A percentile compares a stretch with the other conserved stretches of the same genome.
These are phyloP conservation scores for Picea sitchensis DNA, from an alignment of 75 land plant genomes.

Conservation along the genomic window DNA sequence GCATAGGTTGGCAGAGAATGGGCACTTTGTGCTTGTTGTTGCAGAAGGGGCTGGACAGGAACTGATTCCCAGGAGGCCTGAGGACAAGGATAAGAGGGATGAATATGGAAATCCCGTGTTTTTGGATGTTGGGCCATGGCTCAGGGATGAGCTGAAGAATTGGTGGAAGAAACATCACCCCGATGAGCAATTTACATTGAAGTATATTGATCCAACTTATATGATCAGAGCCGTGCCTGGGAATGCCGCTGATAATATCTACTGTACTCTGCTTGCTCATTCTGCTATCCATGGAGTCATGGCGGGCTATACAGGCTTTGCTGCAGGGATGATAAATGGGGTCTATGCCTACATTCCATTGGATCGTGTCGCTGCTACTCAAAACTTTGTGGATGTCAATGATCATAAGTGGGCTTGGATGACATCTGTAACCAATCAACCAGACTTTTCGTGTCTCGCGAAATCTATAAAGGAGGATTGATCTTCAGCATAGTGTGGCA, in stretches of 20 bases:
- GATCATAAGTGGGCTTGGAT: slow-evolving; percentile 92
- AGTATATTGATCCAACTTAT: slow-evolving; percentile 93
- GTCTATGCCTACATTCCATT: slow-evolving; percentile 70
- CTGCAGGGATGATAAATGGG: slow-evolving; percentile 68
- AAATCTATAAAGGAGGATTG: neutral
- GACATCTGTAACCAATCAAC: slow-evolving; percentile 74
- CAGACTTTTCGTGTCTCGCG: slow-evolving; percentile 34
- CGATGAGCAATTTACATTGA: slow-evolving; percentile 65
- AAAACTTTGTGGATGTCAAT: slow-evolving; percentile 41
- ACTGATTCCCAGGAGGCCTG: slow-evolving; percentile 44
- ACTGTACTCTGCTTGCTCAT: slow-evolving; percentile 77
- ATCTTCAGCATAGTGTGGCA: neutral
- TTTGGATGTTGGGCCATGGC: slow-evolving; percentile 66
- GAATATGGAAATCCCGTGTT: slow-evolving; percentile 70
- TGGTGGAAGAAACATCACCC: slow-evolving; percentile 74
- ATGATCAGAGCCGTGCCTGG: slow-evolving; percentile 88
- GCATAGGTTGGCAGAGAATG: slow-evolving; percentile 47
- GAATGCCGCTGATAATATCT: slow-evolving; percentile 72
- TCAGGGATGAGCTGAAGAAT: slow-evolving; percentile 58
- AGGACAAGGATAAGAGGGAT: slow-evolving; percentile 42
- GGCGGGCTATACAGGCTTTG: slow-evolving; percentile 87
- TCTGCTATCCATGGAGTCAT: slow-evolving; percentile 79
- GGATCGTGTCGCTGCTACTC: slow-evolving; percentile 53
- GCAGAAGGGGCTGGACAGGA: slow-evolving; percentile 89
- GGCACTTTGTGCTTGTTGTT: slow-evolving; percentile 74